phyloP scores from a whole-genome alignment of 2,329 filamentous ascomycete genomes.

The Davidsoniella virescens region DNA sequence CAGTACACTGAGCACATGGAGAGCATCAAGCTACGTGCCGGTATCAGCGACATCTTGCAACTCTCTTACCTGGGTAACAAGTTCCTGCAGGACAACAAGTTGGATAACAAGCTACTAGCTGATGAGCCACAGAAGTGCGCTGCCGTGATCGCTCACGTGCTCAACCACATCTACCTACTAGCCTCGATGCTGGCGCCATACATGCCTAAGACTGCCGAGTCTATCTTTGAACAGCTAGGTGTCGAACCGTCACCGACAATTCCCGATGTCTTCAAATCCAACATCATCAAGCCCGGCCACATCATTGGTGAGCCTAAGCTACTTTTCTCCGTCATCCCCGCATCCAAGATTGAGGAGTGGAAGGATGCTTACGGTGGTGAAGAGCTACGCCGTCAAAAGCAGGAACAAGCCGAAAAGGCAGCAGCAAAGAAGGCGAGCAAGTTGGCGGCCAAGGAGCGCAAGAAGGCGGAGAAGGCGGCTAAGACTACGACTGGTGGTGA shows the following conservation, averaged over 20 bases:
- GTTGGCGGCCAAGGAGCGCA: conserved; percentile 34
- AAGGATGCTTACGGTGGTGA: conserved; percentile 54
- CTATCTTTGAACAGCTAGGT: conserved; percentile 65
- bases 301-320: conserved; percentile 65
- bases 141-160: conserved; percentile 55
- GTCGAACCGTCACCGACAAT: conserved; percentile 35
- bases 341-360: conserved; percentile 73
- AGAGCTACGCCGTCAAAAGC: conserved; percentile 53
- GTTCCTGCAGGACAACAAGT: conserved; percentile 34
- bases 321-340: conserved; percentile 68
- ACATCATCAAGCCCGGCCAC: conserved; percentile 53
- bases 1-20: conserved; percentile 54
- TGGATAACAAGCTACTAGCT: conserved; percentile 38
- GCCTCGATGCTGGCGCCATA: conserved; percentile 68
- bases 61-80: conserved; percentile 43
- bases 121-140: conserved; percentile 38
- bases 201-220: conserved; percentile 61
- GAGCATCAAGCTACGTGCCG: conserved; percentile 52
- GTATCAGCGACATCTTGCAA: conserved; percentile 47
- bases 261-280: conserved; percentile 48
- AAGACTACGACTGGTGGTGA: conserved; percentile 14
- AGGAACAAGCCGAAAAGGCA: conserved; percentile 33
- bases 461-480: conserved; percentile 21
- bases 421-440: conserved; percentile 35
- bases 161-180: conserved; percentile 72